These are phyloP conservation scores for Elongisporangium undulatum DNA, from an alignment of 352 stramenopile species.

Conservation along the genomic window DNA sequence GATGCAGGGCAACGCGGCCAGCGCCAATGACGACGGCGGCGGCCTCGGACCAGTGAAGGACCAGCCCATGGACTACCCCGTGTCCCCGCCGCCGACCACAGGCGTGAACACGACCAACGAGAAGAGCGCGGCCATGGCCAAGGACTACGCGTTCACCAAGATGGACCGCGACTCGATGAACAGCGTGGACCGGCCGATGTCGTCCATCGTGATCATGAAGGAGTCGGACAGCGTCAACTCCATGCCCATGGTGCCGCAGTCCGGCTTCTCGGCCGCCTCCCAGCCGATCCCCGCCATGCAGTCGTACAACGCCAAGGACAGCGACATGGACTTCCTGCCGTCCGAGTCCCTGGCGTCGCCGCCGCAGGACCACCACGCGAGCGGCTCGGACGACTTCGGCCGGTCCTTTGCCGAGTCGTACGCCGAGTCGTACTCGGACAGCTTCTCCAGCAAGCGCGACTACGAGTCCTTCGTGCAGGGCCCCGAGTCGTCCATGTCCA, in stretches of 20 bases:
- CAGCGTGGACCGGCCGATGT: constrained; percentile 1
- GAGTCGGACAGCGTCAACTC: constrained; percentile 13
- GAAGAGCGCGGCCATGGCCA: constrained; percentile 15
- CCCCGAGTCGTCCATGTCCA: constrained; percentile 15
- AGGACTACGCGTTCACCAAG: constrained; percentile 10
- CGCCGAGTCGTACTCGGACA: constrained; percentile 48
- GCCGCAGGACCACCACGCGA: not conserved
- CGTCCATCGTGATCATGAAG: constrained; percentile 30
- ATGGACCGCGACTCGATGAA: not conserved
- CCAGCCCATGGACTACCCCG: constrained; percentile 26
- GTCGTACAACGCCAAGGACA: not conserved
- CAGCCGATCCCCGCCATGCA: not conserved
- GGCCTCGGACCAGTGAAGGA: constrained; percentile 20
- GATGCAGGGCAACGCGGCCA: constrained; percentile 10
- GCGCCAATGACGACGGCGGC: constrained; percentile 10
- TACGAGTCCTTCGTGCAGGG: constrained; percentile 11
- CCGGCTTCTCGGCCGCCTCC: constrained; percentile 17
- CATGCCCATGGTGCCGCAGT: constrained; percentile 16
- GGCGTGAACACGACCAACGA: constrained; percentile 17
- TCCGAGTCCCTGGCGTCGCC: not conserved
- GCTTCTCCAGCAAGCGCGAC: constrained; percentile 25
- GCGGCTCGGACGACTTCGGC: constrained; percentile 12
- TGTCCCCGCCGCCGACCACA: constrained; percentile 17
- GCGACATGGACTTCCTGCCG: constrained; percentile 14
- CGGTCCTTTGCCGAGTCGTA: constrained; percentile 52